Percentiles rank a stretch among this genome's conserved stretches.
Conservation (phyloP, 441 rosid species). For the Eutrema salsugineum region DNA sequence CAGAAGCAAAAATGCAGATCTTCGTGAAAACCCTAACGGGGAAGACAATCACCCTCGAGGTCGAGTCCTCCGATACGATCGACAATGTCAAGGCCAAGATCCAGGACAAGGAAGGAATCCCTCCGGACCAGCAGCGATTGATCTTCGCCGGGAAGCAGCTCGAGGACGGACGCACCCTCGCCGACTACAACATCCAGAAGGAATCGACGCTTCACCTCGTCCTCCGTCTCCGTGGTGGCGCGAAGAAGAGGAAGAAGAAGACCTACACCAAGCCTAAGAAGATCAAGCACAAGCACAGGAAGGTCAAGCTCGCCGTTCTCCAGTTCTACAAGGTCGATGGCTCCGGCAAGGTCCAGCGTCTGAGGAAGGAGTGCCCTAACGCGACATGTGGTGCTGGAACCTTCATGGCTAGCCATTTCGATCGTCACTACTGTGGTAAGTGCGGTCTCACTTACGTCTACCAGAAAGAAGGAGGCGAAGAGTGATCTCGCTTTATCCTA, state of each 20-base stretch:
- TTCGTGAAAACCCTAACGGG: constrained; percentile 94
- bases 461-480: constrained; percentile 59
- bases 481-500: not conserved
- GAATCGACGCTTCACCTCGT: constrained; percentile 79
- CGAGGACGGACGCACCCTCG: constrained; percentile 78
- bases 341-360: constrained; percentile 68
- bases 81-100: constrained; percentile 91
- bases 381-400: constrained; percentile 76
- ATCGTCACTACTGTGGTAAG: constrained; percentile 82
- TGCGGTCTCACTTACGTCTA: constrained; percentile 75
- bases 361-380: constrained; percentile 78
- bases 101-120: constrained; percentile 92
- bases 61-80: constrained; percentile 80
- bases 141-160: constrained; percentile 88
- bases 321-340: constrained; percentile 82
- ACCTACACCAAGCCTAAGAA: constrained; percentile 86
- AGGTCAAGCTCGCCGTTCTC: constrained; percentile 75
- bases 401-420: constrained; percentile 80
- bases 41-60: constrained; percentile 84
- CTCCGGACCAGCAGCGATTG: constrained; percentile 81
- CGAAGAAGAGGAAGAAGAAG: constrained; percentile 91
- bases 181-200: constrained; percentile 90
- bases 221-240: constrained; percentile 79
- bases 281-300: constrained; percentile 86
- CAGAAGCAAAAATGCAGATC: constrained; percentile 61